phyloP scores from a whole-genome alignment of 2,329 filamentous ascomycete genomes.

The Penicillium sp. region DNA sequence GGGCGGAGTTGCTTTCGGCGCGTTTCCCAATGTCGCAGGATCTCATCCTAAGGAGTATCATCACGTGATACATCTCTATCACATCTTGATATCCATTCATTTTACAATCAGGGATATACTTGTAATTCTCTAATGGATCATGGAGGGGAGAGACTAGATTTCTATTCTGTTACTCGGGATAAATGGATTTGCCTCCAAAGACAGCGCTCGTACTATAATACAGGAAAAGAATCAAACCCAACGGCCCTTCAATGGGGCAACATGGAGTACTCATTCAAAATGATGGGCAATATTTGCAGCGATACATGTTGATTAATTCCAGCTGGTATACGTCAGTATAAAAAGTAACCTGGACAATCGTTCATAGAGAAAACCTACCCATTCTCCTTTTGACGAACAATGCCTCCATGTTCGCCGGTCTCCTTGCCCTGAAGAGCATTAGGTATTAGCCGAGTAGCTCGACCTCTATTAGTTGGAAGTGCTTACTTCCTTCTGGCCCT shows the following conservation, averaged over 20 bases:
- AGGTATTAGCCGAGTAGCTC: constrained; percentile 4
- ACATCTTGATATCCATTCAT: neutral
- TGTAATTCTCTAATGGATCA: neutral
- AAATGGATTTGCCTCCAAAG: constrained; percentile 13
- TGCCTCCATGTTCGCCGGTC: constrained; percentile 63
- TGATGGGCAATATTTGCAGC: constrained; percentile 8
- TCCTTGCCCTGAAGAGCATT: constrained; percentile 41
- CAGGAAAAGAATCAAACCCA: constrained; percentile 16
- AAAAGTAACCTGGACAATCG: neutral
- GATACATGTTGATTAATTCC: constrained; percentile 25
- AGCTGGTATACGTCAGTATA: constrained; percentile 22
- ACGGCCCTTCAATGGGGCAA: neutral
- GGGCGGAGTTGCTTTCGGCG: neutral
- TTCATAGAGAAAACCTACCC: constrained; percentile 54
- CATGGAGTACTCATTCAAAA: constrained; percentile 5
- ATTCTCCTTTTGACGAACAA: constrained; percentile 75
- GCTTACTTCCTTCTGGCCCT: constrained; percentile 76
- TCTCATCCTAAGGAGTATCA: neutral
- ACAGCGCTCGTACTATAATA: constrained; percentile 23
- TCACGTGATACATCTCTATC: constrained; percentile 14
- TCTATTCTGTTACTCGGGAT: constrained; percentile 9
- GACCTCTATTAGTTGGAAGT: constrained; percentile 11
- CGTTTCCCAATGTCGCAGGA: neutral
- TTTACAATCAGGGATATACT: neutral
- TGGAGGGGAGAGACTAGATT: constrained; percentile 3